Conservation (phyloP, 129 eudicot species). For the Lactuca saligna region DNA sequence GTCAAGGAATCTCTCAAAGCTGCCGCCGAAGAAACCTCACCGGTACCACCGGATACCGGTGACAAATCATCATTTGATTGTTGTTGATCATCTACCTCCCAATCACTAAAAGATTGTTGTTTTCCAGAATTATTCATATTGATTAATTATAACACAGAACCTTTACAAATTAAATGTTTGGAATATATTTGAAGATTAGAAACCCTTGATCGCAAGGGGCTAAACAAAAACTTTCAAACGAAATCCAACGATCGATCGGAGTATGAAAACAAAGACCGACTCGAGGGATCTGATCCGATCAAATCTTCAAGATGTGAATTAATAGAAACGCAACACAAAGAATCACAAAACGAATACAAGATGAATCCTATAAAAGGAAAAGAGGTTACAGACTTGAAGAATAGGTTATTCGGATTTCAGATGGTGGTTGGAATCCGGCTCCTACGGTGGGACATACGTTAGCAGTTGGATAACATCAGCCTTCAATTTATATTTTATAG, state of each 20-base stretch:
- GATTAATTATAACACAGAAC: background rate
- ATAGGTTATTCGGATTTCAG: conserved; percentile 15
- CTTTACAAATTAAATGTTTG: conserved; percentile 6
- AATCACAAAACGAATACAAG: conserved; percentile 6
- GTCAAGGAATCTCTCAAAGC: conserved; percentile 27
- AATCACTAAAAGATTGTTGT: conserved; percentile 38
- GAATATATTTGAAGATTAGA: conserved; percentile 9
- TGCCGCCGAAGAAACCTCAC: conserved; percentile 14
- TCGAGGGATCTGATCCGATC: conserved; percentile 28
- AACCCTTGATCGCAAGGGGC: conserved; percentile 15
- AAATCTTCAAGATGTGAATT: conserved; percentile 22
- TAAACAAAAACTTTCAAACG: conserved; percentile 2
- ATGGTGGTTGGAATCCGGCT: conserved; percentile 28
- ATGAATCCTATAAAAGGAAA: background rate
- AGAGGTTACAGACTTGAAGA: conserved; percentile 12
- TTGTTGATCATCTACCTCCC: conserved; percentile 35
- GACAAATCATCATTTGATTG: conserved; percentile 23
- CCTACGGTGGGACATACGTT: conserved; percentile 2
- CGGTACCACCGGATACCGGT: conserved; percentile 8
- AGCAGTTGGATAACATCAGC: background rate
- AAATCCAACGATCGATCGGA: conserved; percentile 3
- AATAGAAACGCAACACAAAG: conserved; percentile 18
- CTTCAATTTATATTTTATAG: background rate
- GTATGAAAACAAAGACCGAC: conserved; percentile 13
- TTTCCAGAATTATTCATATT: conserved; percentile 45